Conservation (phyloP, 2,329 filamentous ascomycete species). For the Alternaria triticimaculans region DNA sequence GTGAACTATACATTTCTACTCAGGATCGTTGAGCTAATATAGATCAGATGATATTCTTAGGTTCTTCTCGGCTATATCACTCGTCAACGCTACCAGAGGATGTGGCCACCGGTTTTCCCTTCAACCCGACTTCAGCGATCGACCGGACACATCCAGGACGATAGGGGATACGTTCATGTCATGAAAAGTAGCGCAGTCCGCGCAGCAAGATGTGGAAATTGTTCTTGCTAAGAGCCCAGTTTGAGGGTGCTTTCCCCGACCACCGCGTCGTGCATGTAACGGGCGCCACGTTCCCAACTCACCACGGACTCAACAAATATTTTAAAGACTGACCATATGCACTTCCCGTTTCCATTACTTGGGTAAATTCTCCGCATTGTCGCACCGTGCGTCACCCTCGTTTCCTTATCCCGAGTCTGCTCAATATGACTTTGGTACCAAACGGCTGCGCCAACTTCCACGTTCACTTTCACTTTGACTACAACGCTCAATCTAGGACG, state of each 20-base stretch:
- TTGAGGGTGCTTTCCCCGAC: background rate
- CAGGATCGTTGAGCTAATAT: background rate
- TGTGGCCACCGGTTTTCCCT: background rate
- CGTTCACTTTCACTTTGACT: constrained; percentile 6
- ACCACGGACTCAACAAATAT: background rate
- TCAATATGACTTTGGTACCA: background rate
- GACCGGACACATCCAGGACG: background rate
- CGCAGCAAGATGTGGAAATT: background rate
- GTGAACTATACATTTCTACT: background rate
- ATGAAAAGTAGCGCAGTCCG: background rate
- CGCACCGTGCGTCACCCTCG: background rate
- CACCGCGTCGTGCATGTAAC: background rate
- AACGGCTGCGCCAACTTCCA: background rate
- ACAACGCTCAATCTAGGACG: background rate
- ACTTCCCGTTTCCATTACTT: background rate
- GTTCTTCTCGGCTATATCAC: background rate
- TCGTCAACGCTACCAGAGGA: background rate
- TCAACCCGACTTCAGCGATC: background rate
- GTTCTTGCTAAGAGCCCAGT: background rate
- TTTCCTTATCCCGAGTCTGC: background rate
- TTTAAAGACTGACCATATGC: background rate
- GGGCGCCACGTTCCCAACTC: background rate
- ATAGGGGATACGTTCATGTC: background rate
- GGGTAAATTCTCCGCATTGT: too few relatives aligned
- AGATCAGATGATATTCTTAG: background rate